Conservation (phyloP, 225 moss, liverwort and hornwort species). For the Sphagnum tenellum region DNA sequence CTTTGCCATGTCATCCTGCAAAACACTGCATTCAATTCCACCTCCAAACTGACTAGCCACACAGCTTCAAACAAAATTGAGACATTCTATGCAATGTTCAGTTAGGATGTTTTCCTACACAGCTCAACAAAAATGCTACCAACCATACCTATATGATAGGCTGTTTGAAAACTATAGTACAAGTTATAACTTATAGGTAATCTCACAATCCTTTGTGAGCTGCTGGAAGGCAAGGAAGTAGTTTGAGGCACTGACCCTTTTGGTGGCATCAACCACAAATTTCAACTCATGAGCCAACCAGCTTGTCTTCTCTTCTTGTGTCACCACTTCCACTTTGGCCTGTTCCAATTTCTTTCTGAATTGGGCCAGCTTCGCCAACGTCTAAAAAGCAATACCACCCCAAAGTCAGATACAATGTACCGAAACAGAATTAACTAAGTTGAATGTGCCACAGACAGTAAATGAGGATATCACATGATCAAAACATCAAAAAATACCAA, state of each 20-base stretch:
- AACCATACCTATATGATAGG: slow-evolving; percentile 1
- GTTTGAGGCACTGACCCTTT: slow-evolving; percentile 29
- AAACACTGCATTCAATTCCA: neutral
- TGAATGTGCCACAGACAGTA: no score
- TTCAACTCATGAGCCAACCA: slow-evolving; percentile 82
- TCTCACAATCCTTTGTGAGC: no score
- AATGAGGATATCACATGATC: no score
- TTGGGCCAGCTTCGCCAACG: slow-evolving; percentile 68
- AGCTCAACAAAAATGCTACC: neutral
- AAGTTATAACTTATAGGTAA: no score
- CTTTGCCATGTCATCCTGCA: slow-evolving; percentile 86
- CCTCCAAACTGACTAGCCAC: neutral
- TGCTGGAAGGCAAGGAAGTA: neutral
- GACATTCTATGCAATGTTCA: neutral
- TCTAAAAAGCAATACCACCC: slow-evolving; percentile 31
- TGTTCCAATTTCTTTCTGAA: slow-evolving; percentile 55
- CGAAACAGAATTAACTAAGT: no score
- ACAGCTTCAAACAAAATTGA: neutral
- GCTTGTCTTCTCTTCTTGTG: slow-evolving; percentile 29
- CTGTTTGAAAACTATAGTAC: neutral
- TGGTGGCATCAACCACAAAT: slow-evolving; percentile 61
- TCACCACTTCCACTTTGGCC: slow-evolving; percentile 16
- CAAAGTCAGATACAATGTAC: neutral
- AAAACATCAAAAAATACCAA: no score
- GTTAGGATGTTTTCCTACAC: neutral